These are phyloP conservation scores for Catunica adiposa DNA, from an alignment of 2,329 filamentous ascomycete species.

Conservation along the genomic window DNA sequence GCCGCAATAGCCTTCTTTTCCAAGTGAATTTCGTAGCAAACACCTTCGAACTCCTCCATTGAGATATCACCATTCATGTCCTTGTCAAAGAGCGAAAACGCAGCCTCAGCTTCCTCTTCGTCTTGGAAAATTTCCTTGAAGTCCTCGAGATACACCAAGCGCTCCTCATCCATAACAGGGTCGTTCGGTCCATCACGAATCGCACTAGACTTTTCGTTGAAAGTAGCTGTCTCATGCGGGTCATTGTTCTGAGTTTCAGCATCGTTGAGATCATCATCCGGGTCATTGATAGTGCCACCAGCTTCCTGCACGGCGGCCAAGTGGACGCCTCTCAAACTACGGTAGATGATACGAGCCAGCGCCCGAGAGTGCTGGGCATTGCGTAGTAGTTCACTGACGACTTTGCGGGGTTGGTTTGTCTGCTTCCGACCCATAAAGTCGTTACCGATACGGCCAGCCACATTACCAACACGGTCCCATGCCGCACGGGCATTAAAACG, in stretches of 20 bases:
- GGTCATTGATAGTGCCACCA: not conserved
- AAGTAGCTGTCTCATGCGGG: not conserved
- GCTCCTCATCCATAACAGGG: slow-evolving; percentile 36
- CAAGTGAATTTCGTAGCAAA: slow-evolving; percentile 84
- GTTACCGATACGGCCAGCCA: slow-evolving; percentile 71
- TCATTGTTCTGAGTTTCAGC: not conserved
- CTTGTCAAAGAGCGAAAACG: slow-evolving; percentile 86
- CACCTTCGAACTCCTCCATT: slow-evolving; percentile 83
- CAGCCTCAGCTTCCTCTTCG: slow-evolving; percentile 72
- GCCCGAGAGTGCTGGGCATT: slow-evolving; percentile 62
- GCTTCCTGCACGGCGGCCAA: slow-evolving; percentile 1
- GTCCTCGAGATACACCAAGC: slow-evolving; percentile 65
- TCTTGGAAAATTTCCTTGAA: slow-evolving; percentile 63
- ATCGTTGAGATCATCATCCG: slow-evolving; percentile 3
- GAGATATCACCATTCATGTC: slow-evolving; percentile 94
- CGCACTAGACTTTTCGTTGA: slow-evolving; percentile 8
- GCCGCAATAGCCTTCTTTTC: slow-evolving; percentile 93
- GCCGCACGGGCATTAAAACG: slow-evolving; percentile 60
- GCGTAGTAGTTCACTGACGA: slow-evolving; percentile 61
- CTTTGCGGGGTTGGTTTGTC: slow-evolving; percentile 66
- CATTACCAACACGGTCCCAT: slow-evolving; percentile 65
- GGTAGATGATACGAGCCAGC: slow-evolving; percentile 72
- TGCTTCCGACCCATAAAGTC: slow-evolving; percentile 68
- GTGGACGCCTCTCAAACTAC: slow-evolving; percentile 42
- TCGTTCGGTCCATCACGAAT: not conserved